Conservation (phyloP, 2,329 filamentous ascomycete species). For the Passalora sequoiae region DNA sequence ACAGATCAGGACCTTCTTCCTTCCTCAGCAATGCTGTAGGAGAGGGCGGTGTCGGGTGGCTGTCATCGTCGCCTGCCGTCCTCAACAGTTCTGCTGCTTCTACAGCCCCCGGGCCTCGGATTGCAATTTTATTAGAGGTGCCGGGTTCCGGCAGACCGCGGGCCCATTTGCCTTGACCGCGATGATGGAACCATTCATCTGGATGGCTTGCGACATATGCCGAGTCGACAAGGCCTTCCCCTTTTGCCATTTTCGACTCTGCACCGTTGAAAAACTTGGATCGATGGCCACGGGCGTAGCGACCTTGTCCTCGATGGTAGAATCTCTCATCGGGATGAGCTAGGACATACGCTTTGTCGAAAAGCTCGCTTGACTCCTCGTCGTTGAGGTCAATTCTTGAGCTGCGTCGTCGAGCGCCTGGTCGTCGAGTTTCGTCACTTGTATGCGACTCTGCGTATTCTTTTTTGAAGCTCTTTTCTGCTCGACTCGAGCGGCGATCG, state of each 20-base stretch:
- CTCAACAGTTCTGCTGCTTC: constrained; percentile 8
- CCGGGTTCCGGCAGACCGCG: constrained; percentile 25
- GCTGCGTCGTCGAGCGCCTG: constrained; percentile 12
- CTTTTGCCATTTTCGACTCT: neutral
- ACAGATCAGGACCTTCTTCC: constrained; percentile 31
- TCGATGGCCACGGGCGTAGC: constrained; percentile 22
- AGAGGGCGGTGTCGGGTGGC: constrained; percentile 17
- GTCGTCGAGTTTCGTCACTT: constrained; percentile 17
- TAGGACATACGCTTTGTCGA: constrained; percentile 23
- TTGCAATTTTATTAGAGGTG: constrained; percentile 26
- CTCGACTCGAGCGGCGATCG: constrained; percentile 20
- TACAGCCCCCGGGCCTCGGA: constrained; percentile 25
- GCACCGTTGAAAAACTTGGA: neutral
- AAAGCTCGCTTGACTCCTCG: constrained; percentile 10
- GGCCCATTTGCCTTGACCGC: constrained; percentile 31
- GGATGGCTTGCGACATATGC: constrained; percentile 28
- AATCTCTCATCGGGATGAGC: constrained; percentile 25
- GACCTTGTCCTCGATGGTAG: constrained; percentile 30
- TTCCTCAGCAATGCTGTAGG: constrained; percentile 25
- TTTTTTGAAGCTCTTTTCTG: constrained; percentile 14
- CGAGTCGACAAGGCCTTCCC: constrained; percentile 20
- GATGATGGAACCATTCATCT: constrained; percentile 27
- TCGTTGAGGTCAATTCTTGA: constrained; percentile 11
- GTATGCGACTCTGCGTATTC: constrained; percentile 15
- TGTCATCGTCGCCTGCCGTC: constrained; percentile 16